Conservation (phyloP, 148 eudicot species). For the Hydrangea macrophylla region DNA sequence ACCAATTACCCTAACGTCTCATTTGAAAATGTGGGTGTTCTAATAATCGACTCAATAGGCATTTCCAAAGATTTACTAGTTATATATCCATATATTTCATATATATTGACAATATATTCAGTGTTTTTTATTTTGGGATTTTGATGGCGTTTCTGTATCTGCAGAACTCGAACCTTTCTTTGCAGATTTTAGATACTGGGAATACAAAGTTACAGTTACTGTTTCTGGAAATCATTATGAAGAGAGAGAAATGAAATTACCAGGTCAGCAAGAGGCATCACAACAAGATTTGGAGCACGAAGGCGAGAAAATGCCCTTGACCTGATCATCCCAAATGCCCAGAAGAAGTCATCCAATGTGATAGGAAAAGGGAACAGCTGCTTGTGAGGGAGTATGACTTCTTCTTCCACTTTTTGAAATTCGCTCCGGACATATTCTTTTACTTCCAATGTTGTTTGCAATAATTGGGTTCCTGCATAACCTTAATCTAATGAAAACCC, state of each 20-base stretch:
- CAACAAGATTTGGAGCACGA: constrained; percentile 74
- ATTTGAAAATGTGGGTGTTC: not conserved
- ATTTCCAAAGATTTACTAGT: not conserved
- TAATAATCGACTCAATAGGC: not conserved
- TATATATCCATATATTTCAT: not conserved
- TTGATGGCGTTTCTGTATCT: too few relatives aligned
- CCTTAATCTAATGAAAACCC: not conserved
- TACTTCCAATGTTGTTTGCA: constrained; percentile 82
- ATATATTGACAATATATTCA: too few relatives aligned
- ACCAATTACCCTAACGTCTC: not conserved
- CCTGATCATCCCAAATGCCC: constrained; percentile 96
- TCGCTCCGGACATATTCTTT: constrained; percentile 81
- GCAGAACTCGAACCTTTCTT: not conserved
- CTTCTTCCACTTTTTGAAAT: constrained; percentile 62
- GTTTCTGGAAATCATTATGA: not conserved
- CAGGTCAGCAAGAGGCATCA: constrained; percentile 89
- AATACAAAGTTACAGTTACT: not conserved
- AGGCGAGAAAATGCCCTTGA: constrained; percentile 94
- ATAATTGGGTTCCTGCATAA: constrained; percentile 78
- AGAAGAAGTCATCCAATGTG: constrained; percentile 78
- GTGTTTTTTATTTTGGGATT: too few relatives aligned
- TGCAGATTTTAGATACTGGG: not conserved
- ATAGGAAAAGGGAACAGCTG: constrained; percentile 70
- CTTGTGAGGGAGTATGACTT: constrained; percentile 63
- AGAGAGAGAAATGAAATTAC: constrained; percentile 33